Conservation (phyloP, 176 grass and related monocot species). For the Sorghum bicolor region DNA sequence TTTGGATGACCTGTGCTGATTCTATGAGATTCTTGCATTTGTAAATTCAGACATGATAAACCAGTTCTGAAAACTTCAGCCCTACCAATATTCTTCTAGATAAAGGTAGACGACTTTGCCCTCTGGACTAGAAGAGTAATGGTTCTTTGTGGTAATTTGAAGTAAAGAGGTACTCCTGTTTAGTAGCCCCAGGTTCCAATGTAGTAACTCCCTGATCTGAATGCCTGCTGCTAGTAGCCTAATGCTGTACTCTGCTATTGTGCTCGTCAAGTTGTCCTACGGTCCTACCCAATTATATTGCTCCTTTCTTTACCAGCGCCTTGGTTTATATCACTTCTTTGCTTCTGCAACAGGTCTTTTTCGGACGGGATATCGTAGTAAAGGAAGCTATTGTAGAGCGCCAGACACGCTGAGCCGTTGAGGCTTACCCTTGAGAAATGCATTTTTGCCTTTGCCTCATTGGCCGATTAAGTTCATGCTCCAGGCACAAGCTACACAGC, state of each 20-base stretch:
- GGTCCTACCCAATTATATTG: not conserved
- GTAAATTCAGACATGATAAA: not conserved
- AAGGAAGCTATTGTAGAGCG: slow-evolving; percentile 48
- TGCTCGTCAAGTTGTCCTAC: not conserved
- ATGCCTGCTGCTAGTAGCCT: not conserved
- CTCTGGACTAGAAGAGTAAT: not conserved
- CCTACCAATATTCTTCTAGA: not conserved
- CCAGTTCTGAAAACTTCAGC: not conserved
- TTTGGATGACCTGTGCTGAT: not conserved
- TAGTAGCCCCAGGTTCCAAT: not conserved
- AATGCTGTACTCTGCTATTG: not conserved
- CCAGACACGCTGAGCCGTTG: not conserved
- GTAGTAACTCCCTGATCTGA: not conserved
- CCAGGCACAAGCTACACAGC: not conserved
- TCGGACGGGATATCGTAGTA: slow-evolving; percentile 55
- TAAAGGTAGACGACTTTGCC: not conserved
- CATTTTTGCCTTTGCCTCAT: slow-evolving; percentile 23
- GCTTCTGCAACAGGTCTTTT: slow-evolving; percentile 49
- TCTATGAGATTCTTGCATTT: not conserved
- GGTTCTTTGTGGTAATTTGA: not conserved
- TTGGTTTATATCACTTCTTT: slow-evolving; percentile 14
- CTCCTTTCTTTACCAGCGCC: not conserved
- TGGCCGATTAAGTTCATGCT: slow-evolving; percentile 1
- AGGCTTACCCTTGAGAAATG: not conserved
- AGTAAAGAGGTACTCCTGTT: not conserved